A percentile compares a stretch with the other conserved stretches of the same genome.
Evolutionary conservation across 495 filamentous ascomycete genomes (phyloP).

Genomic region (Opeltia flavorubescens): DNA sequence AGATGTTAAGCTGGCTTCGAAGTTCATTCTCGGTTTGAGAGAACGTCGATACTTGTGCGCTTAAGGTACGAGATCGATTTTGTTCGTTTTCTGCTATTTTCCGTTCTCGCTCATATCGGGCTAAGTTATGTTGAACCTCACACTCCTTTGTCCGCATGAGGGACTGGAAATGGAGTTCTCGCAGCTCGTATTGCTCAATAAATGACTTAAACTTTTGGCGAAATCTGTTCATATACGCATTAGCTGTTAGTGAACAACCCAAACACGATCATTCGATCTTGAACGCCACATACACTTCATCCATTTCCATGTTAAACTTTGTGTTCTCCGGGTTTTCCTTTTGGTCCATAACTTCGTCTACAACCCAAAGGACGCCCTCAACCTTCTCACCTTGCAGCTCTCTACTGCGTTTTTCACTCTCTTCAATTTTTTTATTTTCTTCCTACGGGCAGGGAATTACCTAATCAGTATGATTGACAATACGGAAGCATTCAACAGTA

Average conservation of each 20-base stretch:
- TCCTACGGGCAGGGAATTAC: conserved; percentile 41
- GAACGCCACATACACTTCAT: conserved; percentile 57
- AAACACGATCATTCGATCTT: too few species aligned
- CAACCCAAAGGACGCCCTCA: conserved; percentile 55
- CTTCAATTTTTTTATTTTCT: conserved; percentile 75
- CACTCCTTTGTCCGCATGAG: conserved; percentile 86
- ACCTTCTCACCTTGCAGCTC: conserved; percentile 73
- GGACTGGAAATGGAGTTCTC: conserved; percentile 81
- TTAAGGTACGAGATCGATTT: conserved; percentile 65
- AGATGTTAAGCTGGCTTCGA: conserved; percentile 90
- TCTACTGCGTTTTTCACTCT: conserved; percentile 67
- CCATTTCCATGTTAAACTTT: conserved; percentile 64
- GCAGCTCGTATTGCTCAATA: conserved; percentile 87
- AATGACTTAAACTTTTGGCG: conserved; percentile 83
- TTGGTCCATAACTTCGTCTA: conserved; percentile 68
- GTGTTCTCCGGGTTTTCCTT: conserved; percentile 63
- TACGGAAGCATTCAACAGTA: neutral
- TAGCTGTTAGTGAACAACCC: too few species aligned
- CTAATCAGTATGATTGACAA: too few species aligned
- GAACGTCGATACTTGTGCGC: conserved; percentile 85
- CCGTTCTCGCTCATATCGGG: conserved; percentile 75
- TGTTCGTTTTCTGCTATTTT: conserved; percentile 73
- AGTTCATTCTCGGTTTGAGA: conserved; percentile 91
- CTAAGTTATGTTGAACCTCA: conserved; percentile 84
- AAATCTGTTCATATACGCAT: conserved; percentile 39